Evolutionary conservation across 345 rosid species (phyloP), one percentile per base, ranked within the genome.

Genomic region (Eucalyptus shirleyi): DNA sequence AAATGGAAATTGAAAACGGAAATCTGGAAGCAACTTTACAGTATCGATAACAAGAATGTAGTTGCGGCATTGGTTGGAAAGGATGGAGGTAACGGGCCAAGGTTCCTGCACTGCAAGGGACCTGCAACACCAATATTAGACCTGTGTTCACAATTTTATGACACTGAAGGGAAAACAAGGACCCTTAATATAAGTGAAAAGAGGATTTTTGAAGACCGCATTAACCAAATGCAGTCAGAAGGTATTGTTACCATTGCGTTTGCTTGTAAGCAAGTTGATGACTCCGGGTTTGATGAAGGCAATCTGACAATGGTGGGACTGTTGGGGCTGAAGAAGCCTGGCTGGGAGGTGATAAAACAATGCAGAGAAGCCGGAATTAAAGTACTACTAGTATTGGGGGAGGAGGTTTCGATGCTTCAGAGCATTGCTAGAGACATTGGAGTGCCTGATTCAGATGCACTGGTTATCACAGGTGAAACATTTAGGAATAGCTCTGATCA

Each of bases 251-350:
- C 44, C 44, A 72, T 72, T 0, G 44, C 82, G 1, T 37, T 72
- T 34, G 82, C 82, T 34, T 1, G 7, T 72, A 9, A 72, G 2
- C 82, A 34, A 72, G 82, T 34, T 72, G 44, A n/a, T 67, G 40
- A 34, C 26, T 72, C 1, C 7, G 3, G 0, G 82, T 3, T 0
- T 34, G n/a, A n/a, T n/a, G 2, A 1, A 72, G 0, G 82, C 82
- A 18, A 72, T 72, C 44, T 3, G 3, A 72, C 44, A 2, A 34
- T 72, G 82, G 13, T 34, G 13, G 13, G 4, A 72, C 82, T 72
- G 34, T 18, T 72, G 82, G 82, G 44, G 44, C 44, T 69, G 2
- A 69, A 69, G 6, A 65, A 7, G 2, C 8, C 37, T 67, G 18
- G 37, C 3, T 0, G 2, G 81, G 24, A 72, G 12, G 80, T 5